Evolutionary conservation across 768 basidiomycete genomes (phyloP), one percentile per base, ranked within the genome.

Genomic region (Rhizopogon salebrosus): DNA sequence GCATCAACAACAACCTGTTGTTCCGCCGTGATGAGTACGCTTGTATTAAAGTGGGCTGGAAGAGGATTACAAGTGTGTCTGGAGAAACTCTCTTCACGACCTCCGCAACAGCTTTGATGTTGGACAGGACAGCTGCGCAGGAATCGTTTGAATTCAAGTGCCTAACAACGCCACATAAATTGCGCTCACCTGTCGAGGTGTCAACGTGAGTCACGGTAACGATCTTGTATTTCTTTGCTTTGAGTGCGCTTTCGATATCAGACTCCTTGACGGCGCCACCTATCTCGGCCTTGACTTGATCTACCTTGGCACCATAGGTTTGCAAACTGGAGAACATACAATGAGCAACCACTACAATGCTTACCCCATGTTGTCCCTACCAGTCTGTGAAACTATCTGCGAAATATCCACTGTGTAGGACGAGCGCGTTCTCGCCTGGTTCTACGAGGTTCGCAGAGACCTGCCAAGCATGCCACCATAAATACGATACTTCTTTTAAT

Each of bases 121-220:
- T 78, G 14, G 92, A 93, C 42, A 98, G 78, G 13, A 98, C 97
- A 41, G 84, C 93, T 77, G 61, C 61, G 16, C 57, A 56, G 23
- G 34, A 18, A 48, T 51, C 39, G 49, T 35, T 29, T 36, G 7
- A 38, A 39, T 13, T 46, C 23, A 16, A 23, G 16, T 38, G 16
- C 18, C 20, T 34, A 24, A 41, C 34, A 23, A 38, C 16, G 43
- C 6, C 24, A 41, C 34, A 10, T 11, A 29, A 46, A 41, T 54
- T n/a, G 35, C n/a, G 64, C 70, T 41, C 48, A 78, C 85, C 84
- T 41, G 89, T 92, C 4, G 87, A 93, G 7, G 92, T 95, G 68
- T 97, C 93, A 51, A 97, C 95, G 63, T 99, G 97, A 1, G 97
- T 98, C 63, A 99, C 82, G 5, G 93, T 92, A 58, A 98, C 70